Conservation (phyloP, 164 flowering plant genomes). For the Magnolia officinalis region DNA sequence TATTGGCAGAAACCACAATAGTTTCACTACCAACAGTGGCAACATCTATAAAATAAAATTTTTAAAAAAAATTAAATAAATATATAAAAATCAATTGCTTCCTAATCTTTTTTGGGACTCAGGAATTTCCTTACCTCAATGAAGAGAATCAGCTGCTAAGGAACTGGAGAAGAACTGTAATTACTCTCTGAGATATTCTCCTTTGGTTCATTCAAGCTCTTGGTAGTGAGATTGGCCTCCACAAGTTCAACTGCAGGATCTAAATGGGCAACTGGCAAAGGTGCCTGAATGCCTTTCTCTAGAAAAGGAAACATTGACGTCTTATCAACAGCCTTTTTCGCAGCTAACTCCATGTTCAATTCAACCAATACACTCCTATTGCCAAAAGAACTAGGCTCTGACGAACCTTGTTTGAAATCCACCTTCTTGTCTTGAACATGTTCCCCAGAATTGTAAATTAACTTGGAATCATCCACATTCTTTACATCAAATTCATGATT, state of each 20-base stretch:
- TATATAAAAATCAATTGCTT: too few species aligned
- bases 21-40: too few species aligned
- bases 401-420: conserved; percentile 7
- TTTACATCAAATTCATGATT: conserved; percentile 4
- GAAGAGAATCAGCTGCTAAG: neutral
- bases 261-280: neutral
- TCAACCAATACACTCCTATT: conserved; percentile 14
- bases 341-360: conserved; percentile 13
- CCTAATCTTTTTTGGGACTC: neutral
- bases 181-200: conserved; percentile 2
- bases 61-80: too few species aligned
- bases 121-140: neutral
- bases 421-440: conserved; percentile 12
- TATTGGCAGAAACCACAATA: too few species aligned
- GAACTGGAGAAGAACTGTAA: neutral
- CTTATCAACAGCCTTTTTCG: conserved; percentile 11
- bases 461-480: neutral
- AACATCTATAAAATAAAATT: too few species aligned
- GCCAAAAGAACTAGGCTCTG: conserved; percentile 21
- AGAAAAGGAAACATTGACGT: conserved; percentile 4
- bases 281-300: conserved; percentile 10
- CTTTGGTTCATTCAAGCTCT: neutral
- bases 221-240: neutral
- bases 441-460: neutral
- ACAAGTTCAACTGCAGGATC: neutral